phyloP scores from a whole-genome alignment of 1,284 basidiomycete genomes.

The Malassezia globosa region DNA sequence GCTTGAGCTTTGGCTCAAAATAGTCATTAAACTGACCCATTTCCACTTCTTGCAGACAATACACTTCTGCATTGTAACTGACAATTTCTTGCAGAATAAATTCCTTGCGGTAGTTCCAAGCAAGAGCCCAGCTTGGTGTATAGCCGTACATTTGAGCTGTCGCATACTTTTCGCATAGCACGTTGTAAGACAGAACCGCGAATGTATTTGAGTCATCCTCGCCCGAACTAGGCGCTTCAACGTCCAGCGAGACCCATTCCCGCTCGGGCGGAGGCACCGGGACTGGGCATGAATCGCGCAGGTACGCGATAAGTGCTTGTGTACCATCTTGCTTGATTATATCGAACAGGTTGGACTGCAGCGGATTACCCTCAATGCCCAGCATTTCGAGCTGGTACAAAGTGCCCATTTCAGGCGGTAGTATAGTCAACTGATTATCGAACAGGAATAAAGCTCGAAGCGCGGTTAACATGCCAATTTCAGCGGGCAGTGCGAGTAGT shows the following conservation, averaged over 20 bases:
- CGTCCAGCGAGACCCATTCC: slow-evolving; percentile 65
- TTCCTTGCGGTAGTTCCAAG: slow-evolving; percentile 89
- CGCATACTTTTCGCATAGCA: slow-evolving; percentile 82
- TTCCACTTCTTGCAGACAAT: slow-evolving; percentile 86
- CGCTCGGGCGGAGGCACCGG: slow-evolving; percentile 73
- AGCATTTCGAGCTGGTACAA: slow-evolving; percentile 85
- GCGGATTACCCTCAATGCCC: slow-evolving; percentile 89
- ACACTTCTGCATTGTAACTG: slow-evolving; percentile 72
- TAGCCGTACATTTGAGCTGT: slow-evolving; percentile 88
- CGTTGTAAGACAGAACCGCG: slow-evolving; percentile 81
- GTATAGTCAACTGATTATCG: slow-evolving; percentile 75
- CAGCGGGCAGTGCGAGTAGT: slow-evolving; percentile 66
- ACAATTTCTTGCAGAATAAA: slow-evolving; percentile 77
- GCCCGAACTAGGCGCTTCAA: slow-evolving; percentile 52
- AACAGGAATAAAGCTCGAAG: slow-evolving; percentile 88
- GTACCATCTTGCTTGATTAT: slow-evolving; percentile 90
- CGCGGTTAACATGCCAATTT: slow-evolving; percentile 79
- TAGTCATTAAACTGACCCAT: slow-evolving; percentile 86
- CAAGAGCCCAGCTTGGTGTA: slow-evolving; percentile 87
- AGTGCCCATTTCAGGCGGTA: slow-evolving; percentile 79
- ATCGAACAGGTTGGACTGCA: slow-evolving; percentile 64
- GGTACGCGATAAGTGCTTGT: slow-evolving; percentile 68
- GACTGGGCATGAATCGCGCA: slow-evolving; percentile 75
- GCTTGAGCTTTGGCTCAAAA: slow-evolving; percentile 65
- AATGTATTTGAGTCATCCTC: slow-evolving; percentile 53